Percentiles rank a stretch among this genome's conserved stretches.
Evolutionary conservation across 306 rosid species (phyloP).

Genomic region (Vigna nakashimae): DNA sequence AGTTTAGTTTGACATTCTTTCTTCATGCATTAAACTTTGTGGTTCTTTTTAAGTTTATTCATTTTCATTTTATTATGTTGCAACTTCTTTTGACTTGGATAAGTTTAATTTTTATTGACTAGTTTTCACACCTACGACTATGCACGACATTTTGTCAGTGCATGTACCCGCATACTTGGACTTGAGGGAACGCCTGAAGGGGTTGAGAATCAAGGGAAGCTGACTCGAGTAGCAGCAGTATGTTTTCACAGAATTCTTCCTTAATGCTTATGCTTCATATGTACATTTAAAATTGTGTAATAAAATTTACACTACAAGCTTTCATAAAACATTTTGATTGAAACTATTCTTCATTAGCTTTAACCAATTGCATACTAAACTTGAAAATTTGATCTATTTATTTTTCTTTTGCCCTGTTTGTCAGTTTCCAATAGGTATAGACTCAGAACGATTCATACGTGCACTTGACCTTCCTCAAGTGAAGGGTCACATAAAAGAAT

Average conservation of each 20-base stretch:
- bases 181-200: slow-evolving; percentile 95
- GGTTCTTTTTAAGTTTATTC: background rate
- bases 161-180: slow-evolving; percentile 89
- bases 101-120: slow-evolving; percentile 39
- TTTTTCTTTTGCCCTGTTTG: slow-evolving; percentile 46
- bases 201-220: slow-evolving; percentile 89
- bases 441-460: slow-evolving; percentile 74
- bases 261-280: background rate
- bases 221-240: slow-evolving; percentile 93
- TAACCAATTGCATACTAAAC: slow-evolving; percentile 5
- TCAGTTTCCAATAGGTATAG: slow-evolving; percentile 94
- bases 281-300: background rate
- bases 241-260: slow-evolving; percentile 36
- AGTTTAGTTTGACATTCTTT: slow-evolving; percentile 30
- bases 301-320: slow-evolving; percentile 18
- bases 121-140: slow-evolving; percentile 94
- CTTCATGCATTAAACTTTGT: background rate
- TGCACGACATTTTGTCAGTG: slow-evolving; percentile 92
- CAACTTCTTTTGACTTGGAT: slow-evolving; percentile 40
- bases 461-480: slow-evolving; percentile 69
- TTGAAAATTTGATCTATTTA: slow-evolving; percentile 31
- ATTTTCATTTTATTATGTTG: slow-evolving; percentile 7
- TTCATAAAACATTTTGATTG: slow-evolving; percentile 1
- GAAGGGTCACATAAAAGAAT: slow-evolving; percentile 66
- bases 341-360: slow-evolving; percentile 20